These are phyloP conservation scores for Candolleomyces eurysporus DNA, from an alignment of 768 basidiomycete species.

Conservation along the genomic window DNA sequence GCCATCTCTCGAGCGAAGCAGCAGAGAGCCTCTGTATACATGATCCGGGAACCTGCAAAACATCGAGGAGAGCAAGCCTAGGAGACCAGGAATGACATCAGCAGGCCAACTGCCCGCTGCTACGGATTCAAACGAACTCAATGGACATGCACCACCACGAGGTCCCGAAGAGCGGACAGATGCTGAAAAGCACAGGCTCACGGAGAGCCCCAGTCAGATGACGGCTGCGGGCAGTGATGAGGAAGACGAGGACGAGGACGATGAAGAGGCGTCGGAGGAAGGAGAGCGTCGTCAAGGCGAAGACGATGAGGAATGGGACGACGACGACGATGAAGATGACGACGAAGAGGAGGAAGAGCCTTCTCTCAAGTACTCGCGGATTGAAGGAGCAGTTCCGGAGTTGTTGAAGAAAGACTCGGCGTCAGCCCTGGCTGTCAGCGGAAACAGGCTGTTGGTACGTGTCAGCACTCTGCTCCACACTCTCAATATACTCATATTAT, in stretches of 20 bases:
- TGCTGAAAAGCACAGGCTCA: not conserved
- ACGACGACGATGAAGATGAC: constrained; percentile 53
- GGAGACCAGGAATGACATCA: too few species aligned
- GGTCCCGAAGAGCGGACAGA: not conserved
- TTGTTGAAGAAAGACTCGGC: constrained; percentile 88
- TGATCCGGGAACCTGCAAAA: too few species aligned
- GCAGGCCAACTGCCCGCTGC: too few species aligned
- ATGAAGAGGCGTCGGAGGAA: constrained; percentile 23
- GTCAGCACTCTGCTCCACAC: not conserved
- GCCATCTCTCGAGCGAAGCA: too few species aligned
- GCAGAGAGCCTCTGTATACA: too few species aligned
- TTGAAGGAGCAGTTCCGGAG: constrained; percentile 69
- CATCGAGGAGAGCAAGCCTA: too few species aligned
- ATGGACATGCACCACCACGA: not conserved
- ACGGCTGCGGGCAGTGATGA: constrained; percentile 39
- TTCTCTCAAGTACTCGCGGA: constrained; percentile 84
- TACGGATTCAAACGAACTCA: not conserved
- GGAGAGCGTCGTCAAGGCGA: constrained; percentile 24
- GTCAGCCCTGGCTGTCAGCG: constrained; percentile 75
- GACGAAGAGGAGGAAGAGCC: constrained; percentile 89
- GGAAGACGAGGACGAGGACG: constrained; percentile 20
- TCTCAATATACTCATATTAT: constrained; percentile 10
- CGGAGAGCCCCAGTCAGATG: not conserved
- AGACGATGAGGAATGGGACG: constrained; percentile 34
- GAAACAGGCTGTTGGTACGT: constrained; percentile 60